Conservation (phyloP, 2,329 filamentous ascomycete genomes). For the Ophiocordyceps camponoti-saundersi region DNA sequence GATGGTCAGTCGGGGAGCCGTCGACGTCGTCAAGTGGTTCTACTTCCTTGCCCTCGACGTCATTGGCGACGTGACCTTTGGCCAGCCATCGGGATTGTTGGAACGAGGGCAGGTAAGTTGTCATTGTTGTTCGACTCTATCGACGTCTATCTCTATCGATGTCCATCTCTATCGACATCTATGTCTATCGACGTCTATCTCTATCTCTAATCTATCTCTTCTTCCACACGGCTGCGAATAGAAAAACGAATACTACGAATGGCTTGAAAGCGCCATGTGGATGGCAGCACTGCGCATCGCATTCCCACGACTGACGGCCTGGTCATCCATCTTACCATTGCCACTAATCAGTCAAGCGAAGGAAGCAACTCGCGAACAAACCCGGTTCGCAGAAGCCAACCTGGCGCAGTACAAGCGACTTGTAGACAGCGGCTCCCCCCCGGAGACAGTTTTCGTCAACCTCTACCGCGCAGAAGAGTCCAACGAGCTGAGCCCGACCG, state of each 20-base stretch:
- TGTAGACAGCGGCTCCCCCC: slow-evolving; percentile 6
- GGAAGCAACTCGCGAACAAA: slow-evolving; percentile 3
- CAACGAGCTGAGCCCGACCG: slow-evolving; percentile 5
- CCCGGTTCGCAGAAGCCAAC: slow-evolving; percentile 10
- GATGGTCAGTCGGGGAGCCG: slow-evolving; percentile 12
- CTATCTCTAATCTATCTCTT: no score
- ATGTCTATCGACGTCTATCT: no score
- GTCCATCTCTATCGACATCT: no score
- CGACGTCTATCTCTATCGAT: no score
- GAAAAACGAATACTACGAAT: slow-evolving; percentile 20
- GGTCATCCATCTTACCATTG: slow-evolving; percentile 8
- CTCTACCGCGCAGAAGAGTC: slow-evolving; percentile 16
- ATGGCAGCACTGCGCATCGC: slow-evolving; percentile 8
- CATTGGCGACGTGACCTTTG: slow-evolving; percentile 32
- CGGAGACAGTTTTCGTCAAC: slow-evolving; percentile 18
- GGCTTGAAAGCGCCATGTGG: slow-evolving; percentile 14
- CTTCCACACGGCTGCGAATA: not conserved
- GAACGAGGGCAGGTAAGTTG: not conserved
- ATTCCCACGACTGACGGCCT: slow-evolving; percentile 11
- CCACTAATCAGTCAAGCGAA: slow-evolving; percentile 6
- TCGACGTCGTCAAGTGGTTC: slow-evolving; percentile 33
- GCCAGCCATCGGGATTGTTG: slow-evolving; percentile 23
- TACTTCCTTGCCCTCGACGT: slow-evolving; percentile 33
- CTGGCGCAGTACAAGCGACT: slow-evolving; percentile 10
- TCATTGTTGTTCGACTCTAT: not conserved